Evolutionary conservation across 2,329 filamentous ascomycete genomes (phyloP), one percentile per base, ranked within the genome.

Genomic region (Ilyonectria robusta): DNA sequence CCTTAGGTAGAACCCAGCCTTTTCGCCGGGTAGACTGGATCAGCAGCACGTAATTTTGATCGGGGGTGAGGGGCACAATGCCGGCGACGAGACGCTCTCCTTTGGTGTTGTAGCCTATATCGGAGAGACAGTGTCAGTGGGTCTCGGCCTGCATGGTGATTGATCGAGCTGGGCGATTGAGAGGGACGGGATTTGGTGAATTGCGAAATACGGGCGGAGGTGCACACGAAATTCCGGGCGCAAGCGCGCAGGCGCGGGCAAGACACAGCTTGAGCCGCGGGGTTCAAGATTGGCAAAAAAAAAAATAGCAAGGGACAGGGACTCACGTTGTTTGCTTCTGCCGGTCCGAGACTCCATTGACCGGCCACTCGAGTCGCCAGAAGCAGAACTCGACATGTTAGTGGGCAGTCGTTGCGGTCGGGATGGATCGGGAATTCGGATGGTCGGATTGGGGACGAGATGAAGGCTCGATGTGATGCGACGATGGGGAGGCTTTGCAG

Each of bases 1-100:
- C 96, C 81, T 99, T 99, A 67, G 96, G 96, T 66, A 99, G 87
- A 48, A 99, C 96, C 96, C 96, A 99, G 76, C 93, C 94, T 80
- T 94, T 94, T 76, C 94, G 92, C 71, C 94, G 90, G 59, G 93
- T 95, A 61, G 94, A 97, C 84, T 98, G 94, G 76, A 98, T 97
- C 74, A 99, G 87, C 74, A 99, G 88, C 68, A 99, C 95, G 81
- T 93, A 92, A 76, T 91, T 91, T 81, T 94, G 95, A 84, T 97
- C 95, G 76, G 88, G 82, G 62, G 94, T 96, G 72, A 98, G 86
- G 71, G 96, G 94, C 54, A 99, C 96, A 65, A 98, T 91, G 75
- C 96, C 96, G 68, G 96, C 95, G 75, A 99, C 96, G 69, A 98
- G 91, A 73, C 96, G 92, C 84, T 98, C 95, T 84, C 95, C 95